phyloP scores from a whole-genome alignment of 192 early-diverging fungal genomes.

The Allomyces macrogynus region DNA sequence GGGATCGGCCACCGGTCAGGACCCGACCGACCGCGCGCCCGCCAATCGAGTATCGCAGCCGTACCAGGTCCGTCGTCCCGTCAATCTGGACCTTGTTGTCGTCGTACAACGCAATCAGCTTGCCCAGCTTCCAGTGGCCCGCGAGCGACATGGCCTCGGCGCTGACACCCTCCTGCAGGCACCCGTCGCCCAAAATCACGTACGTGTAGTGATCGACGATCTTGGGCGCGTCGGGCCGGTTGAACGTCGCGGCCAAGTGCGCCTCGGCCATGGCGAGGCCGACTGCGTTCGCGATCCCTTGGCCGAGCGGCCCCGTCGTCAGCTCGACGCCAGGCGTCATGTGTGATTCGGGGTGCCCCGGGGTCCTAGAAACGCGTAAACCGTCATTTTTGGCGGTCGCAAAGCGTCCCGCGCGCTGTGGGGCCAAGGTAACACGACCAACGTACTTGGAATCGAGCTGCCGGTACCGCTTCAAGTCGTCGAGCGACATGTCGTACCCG shows the following conservation, averaged over 20 bases:
- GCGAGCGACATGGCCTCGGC: conserved; percentile 82
- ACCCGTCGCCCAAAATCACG: conserved; percentile 79
- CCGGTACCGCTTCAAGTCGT: conserved; percentile 81
- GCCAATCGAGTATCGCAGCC: neutral
- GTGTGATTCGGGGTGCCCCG: conserved; percentile 84
- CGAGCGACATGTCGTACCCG: conserved; percentile 69
- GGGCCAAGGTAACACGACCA: conserved; percentile 1
- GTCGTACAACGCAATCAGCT: conserved; percentile 87
- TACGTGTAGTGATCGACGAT: conserved; percentile 75
- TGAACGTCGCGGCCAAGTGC: conserved; percentile 77
- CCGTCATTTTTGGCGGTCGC: too few species aligned
- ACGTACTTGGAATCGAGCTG: conserved; percentile 59
- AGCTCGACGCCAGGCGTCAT: conserved; percentile 85
- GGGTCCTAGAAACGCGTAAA: conserved; percentile 43
- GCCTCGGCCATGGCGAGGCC: conserved; percentile 79
- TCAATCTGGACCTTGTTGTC: conserved; percentile 93
- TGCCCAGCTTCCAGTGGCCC: conserved; percentile 79
- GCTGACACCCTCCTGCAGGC: conserved; percentile 91
- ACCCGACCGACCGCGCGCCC: neutral
- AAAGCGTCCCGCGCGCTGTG: too few species aligned
- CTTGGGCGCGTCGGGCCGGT: conserved; percentile 59
- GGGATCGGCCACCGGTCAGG: conserved; percentile 17
- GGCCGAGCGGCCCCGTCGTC: conserved; percentile 90
- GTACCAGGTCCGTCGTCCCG: conserved; percentile 42
- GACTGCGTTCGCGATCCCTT: conserved; percentile 77